Base-by-base conservation (phyloP, 306 rosid species). In the Pyrus pyrifolia region DNA sequence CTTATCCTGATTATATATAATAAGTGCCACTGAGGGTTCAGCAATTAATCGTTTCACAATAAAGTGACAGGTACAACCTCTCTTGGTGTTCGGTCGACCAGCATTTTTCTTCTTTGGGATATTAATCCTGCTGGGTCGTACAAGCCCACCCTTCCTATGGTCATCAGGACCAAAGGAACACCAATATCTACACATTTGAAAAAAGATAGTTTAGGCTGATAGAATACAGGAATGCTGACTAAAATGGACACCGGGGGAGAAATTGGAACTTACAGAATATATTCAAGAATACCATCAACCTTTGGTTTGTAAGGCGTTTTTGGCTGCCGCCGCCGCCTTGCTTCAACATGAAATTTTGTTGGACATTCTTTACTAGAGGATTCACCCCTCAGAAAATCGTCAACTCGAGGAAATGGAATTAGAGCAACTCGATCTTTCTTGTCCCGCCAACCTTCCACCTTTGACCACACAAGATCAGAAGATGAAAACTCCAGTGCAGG, bases 121-220 rank as follows among this genome's bases (percentile, higher is more conserved):
- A 81, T 86, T 84, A 84, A 67, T 85, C 67, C 97, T 84, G 81
- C 98, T 95, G 23, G 99, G 97, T 44, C 97, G 79, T 58, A 87
- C 88, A 70, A 88, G 35, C 58, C 97, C 99, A 46, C 97, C 97
- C 73, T 80, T 87, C 77, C 97, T 84, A 59, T 88, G 93, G 84
- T 95, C 99, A 80, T 95, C 99, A 49, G 97, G 97, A 65, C 99
- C 99, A 88, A 92, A 92, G 51, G 98, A 95, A 82, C 98, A 95
- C 98, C 98, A 92, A 82, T 92, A 95, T 80, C 98, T 95, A 66
- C 82, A 80, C 44, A 64, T 73, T 59, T 25, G 18, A 83, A 69
- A 30, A 7, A 59, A 61, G 45, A 81, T 72, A 65, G 80, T 13
- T 63, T 58, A 73, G 74, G 73, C 30, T 44, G 15, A 71, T 5